Evolutionary conservation across 805 yeast species (phyloP).

Genomic region (Candida orba): DNA sequence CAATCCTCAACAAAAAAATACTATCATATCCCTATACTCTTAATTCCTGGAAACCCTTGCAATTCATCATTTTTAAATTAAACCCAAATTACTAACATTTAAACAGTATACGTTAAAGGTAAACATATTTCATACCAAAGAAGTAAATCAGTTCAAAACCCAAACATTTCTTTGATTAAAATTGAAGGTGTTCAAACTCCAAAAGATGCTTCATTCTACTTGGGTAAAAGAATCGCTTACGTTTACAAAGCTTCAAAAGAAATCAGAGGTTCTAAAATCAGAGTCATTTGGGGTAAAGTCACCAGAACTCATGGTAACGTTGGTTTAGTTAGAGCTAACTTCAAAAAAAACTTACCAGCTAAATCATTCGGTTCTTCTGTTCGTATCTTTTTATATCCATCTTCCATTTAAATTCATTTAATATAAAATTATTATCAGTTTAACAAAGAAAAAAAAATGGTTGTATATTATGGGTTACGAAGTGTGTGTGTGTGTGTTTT

Average conservation of each 20-base stretch:
- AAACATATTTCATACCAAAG: conserved; percentile 99
- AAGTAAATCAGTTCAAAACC: conserved; percentile 97
- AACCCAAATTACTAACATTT: conserved; percentile 21
- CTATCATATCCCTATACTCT: too few relatives aligned
- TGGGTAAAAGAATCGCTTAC: conserved; percentile 98
- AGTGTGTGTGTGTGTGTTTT: too few relatives aligned
- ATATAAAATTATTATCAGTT: background rate
- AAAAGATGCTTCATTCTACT: conserved; percentile 97
- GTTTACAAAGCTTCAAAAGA: conserved; percentile 99
- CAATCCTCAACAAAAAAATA: too few relatives aligned
- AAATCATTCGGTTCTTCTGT: conserved; percentile 99
- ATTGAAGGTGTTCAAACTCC: conserved; percentile 91
- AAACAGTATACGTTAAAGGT: conserved; percentile 97
- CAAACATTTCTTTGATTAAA: conserved; percentile 93
- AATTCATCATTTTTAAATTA: too few relatives aligned
- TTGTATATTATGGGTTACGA: too few relatives aligned
- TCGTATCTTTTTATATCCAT: conserved; percentile 99
- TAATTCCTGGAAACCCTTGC: too few relatives aligned
- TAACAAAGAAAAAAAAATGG: background rate
- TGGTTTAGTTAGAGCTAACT: conserved; percentile 97
- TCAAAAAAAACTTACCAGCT: conserved; percentile 98
- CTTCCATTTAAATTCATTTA: conserved; percentile 73
- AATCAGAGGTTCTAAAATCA: conserved; percentile 96
- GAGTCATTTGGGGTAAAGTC: conserved; percentile 99
- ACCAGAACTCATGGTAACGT: conserved; percentile 98